Conservation (phyloP, 2,329 filamentous ascomycete species). For the Akanthomyces muscarius region DNA sequence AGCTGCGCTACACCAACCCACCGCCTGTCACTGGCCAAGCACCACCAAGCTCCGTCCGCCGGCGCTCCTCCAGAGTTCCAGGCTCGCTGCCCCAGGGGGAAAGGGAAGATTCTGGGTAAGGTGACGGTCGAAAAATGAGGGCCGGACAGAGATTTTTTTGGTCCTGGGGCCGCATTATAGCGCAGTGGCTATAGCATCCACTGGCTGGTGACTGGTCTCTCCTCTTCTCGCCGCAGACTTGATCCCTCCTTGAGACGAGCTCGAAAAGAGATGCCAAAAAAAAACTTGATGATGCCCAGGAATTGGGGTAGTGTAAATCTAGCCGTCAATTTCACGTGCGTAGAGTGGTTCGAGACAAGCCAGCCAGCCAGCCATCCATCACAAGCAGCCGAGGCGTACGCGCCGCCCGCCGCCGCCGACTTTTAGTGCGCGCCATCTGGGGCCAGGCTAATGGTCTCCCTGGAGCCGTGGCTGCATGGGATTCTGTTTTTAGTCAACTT, state of each 20-base stretch:
- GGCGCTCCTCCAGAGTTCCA: background rate
- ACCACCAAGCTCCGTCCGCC: background rate
- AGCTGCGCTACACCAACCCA: background rate
- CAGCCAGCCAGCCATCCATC: background rate
- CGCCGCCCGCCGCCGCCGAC: slow-evolving; percentile 1
- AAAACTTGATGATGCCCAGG: no score
- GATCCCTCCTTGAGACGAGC: no score
- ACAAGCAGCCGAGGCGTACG: slow-evolving; percentile 16
- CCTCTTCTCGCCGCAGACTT: no score
- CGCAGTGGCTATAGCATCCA: slow-evolving; percentile 10
- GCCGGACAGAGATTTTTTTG: background rate
- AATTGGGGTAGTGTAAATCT: no score
- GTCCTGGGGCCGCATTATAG: slow-evolving; percentile 1
- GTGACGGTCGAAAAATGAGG: slow-evolving; percentile 3
- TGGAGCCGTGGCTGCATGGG: slow-evolving; percentile 1
- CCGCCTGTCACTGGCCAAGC: background rate
- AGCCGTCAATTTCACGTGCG: slow-evolving; percentile 8
- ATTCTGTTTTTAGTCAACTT: background rate
- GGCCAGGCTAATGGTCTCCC: background rate
- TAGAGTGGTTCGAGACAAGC: background rate
- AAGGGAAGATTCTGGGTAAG: slow-evolving; percentile 17
- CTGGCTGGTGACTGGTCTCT: background rate
- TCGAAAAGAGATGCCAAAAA: no score
- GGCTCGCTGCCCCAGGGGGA: slow-evolving; percentile 3
- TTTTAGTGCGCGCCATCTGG: slow-evolving; percentile 8